Evolutionary conservation across 2,329 filamentous ascomycete species (phyloP), one percentile per base, ranked within the genome.

Genomic region (Arthrobotrys iridis): DNA sequence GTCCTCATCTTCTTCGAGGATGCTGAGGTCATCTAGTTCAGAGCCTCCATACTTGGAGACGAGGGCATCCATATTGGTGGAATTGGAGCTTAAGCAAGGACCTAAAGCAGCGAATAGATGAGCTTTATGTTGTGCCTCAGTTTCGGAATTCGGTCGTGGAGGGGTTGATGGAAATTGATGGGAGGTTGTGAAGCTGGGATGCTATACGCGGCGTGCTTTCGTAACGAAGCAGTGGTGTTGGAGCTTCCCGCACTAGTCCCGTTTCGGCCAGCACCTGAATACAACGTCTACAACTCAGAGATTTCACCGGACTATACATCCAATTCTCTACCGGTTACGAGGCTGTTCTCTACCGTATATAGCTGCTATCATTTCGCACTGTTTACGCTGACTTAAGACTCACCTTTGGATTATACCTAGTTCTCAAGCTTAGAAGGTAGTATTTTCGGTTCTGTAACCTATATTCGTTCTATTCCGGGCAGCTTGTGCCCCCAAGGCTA

Each of bases 1-100:
- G 79, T 93, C 89, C 81, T 93, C 87, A 80, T 90, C 87, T 13
- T 78, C 76, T 41, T 72, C 72, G 26, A 63, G 11, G 13, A 70
- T 30, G 62, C 87, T 85, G 81, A 90, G 88, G 80, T 88, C 87
- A 83, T 96, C 91, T 80, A 91, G 87, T 79, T 88, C 85, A 80
- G 93, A 89, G 80, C 90, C 89, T 84, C 91, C 92, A 88, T 98
- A 98, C 83, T 90, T 91, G 79, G 93, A 90, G 80, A 99, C 93
- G 82, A 99, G 89, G 80, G 92, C 88, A 84, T 99, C 93, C 95
- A 99, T 99, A 15, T 45, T 68, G 37, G 45, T 26, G 18, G 10
- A 24, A 45, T 60, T 41, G 15, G 35, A 55, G 62, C 13, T 55
- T 24, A 18, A 50, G 18, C 20, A 24, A 24, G 18, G 15, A 18